Evolutionary conservation across 805 yeast genomes (phyloP), one percentile per base, ranked within the genome.

Genomic region (Pichia exigua): DNA sequence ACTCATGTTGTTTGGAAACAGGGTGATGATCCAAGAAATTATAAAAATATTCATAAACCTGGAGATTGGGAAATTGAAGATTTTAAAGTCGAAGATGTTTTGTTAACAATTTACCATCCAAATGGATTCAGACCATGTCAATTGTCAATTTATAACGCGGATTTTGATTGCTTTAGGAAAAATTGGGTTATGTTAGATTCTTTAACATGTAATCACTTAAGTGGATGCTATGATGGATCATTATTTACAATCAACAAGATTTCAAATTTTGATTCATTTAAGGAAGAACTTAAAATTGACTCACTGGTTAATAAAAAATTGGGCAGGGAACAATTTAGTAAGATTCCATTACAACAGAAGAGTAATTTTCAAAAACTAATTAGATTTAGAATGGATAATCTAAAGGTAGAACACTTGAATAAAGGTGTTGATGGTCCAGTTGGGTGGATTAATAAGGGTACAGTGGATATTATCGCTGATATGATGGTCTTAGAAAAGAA

Each of bases 371-470:
- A 75, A 54, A 74, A 83, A 51, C 79, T 86, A 13, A 88, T 92
- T 1, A 74, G 97, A 44, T 74, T 89, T 55, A 72, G 98, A 47
- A 84, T 91, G 39, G 98, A 94, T 64, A 82, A 89, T 28, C 77
- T 94, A 50, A 83, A 82, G 62, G 78, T 94, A 40, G 96, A 92
- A 59, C 98, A 94, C 67, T 69, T 94, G 52, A 94, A 94, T 63
- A 79, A 87, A 1, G 98, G 97, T 0, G 77, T 87, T 52, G 82
- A 83, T 50, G 99, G 99, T 0, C 96, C 98, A 13, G 89, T 94
- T 67, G 97, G 98, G 8, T 94, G 99, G 99, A 92, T 94, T 51
- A 82, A 88, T 7, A 77, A 79, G 55, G 99, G 99, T 15, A 82
- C 82, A 48, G 98, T 92, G 22, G 97, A 94, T 66, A 84, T 94